A percentile compares a stretch with the other conserved stretches of the same genome.
These are phyloP conservation scores for Aspergillus tamarii DNA, from an alignment of 2,329 filamentous ascomycete species.

Conservation along the genomic window DNA sequence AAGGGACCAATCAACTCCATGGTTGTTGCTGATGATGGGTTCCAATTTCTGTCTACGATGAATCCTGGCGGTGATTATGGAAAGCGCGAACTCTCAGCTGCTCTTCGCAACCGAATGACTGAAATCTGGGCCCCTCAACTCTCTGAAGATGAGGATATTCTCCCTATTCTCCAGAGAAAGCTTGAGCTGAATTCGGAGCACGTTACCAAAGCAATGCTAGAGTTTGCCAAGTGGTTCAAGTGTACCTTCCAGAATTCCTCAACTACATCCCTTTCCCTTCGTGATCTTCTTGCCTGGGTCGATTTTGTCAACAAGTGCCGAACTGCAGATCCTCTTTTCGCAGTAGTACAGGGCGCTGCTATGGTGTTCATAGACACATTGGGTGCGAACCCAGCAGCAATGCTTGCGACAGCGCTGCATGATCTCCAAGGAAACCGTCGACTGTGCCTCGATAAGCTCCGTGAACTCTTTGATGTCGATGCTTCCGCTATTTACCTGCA, in stretches of 20 bases:
- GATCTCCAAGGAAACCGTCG: slow-evolving; percentile 72
- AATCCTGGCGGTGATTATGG: slow-evolving; percentile 98
- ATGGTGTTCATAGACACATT: slow-evolving; percentile 96
- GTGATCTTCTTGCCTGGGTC: slow-evolving; percentile 91
- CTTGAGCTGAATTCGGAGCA: slow-evolving; percentile 59
- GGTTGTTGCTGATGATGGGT: slow-evolving; percentile 73
- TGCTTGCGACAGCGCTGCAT: slow-evolving; percentile 72
- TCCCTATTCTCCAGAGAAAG: slow-evolving; percentile 83
- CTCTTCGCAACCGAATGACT: slow-evolving; percentile 92
- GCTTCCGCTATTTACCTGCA: slow-evolving; percentile 67
- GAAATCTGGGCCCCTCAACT: slow-evolving; percentile 97
- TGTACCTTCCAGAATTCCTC: slow-evolving; percentile 74
- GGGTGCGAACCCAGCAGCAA: slow-evolving; percentile 88
- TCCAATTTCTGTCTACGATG: slow-evolving; percentile 98
- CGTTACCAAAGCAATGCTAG: slow-evolving; percentile 72
- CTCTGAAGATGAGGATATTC: slow-evolving; percentile 80
- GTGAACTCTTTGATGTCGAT: slow-evolving; percentile 66
- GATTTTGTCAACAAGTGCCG: slow-evolving; percentile 79
- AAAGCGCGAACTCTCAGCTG: slow-evolving; percentile 95
- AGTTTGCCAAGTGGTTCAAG: slow-evolving; percentile 93
- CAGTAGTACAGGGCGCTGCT: slow-evolving; percentile 80
- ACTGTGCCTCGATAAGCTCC: slow-evolving; percentile 73
- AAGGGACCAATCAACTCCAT: slow-evolving; percentile 86
- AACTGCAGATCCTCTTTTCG: slow-evolving; percentile 52
- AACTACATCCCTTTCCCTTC: slow-evolving; percentile 79